Conservation (phyloP, 441 rosid genomes). For the Populus tomentosa region DNA sequence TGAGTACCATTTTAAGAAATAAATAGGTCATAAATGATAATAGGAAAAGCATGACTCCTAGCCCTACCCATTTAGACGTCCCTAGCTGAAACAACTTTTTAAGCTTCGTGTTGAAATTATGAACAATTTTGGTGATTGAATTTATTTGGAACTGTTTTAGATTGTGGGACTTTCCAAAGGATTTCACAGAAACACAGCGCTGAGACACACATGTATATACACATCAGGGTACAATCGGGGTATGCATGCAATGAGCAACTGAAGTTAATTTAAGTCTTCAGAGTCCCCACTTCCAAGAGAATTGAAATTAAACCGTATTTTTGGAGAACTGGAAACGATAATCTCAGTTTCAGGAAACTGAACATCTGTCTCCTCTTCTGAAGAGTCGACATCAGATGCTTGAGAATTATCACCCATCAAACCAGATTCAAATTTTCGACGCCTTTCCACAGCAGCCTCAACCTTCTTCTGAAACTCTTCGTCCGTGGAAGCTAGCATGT, state of each 20-base stretch:
- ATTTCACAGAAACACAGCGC: no score
- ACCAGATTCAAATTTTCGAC: slow-evolving; percentile 56
- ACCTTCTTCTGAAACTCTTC: slow-evolving; percentile 59
- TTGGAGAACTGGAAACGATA: background rate
- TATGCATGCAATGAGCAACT: background rate
- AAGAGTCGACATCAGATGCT: slow-evolving; percentile 1
- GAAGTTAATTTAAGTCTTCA: background rate
- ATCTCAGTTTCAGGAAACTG: background rate
- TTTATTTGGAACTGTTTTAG: no score
- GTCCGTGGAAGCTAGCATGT: slow-evolving; percentile 70
- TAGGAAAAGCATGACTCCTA: no score
- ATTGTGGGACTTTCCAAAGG: no score
- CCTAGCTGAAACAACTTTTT: no score
- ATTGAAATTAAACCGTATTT: background rate
- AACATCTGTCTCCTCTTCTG: background rate
- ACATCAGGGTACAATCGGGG: background rate
- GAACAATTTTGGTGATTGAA: no score
- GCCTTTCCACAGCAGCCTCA: slow-evolving; percentile 54
- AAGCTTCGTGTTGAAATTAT: no score
- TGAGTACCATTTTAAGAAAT: no score
- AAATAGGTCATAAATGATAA: no score
- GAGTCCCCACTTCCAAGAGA: background rate
- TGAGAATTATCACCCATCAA: slow-evolving; percentile 10
- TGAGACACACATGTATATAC: background rate
- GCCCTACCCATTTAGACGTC: no score